Conservation (phyloP, 108 stramenopile genomes). For the Nannochloropsis oceanica region DNA sequence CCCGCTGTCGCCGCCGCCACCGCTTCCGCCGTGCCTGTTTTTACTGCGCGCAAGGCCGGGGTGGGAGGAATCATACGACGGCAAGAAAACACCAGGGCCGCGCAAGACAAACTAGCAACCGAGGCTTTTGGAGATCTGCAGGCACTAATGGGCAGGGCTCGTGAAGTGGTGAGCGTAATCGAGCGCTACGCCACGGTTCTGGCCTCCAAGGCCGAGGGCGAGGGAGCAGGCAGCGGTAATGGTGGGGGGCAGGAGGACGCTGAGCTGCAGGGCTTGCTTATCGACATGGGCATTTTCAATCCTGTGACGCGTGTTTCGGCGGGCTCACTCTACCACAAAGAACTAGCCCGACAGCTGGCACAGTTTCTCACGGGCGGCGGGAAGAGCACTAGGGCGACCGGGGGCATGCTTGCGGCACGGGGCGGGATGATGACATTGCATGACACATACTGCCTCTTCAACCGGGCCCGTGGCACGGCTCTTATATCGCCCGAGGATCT, state of each 20-base stretch:
- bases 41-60: constrained; percentile 1
- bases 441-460: constrained; percentile 50
- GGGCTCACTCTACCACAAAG: constrained; percentile 57
- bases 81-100: constrained; percentile 18
- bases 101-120: constrained; percentile 13
- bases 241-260: not conserved
- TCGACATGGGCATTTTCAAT: constrained; percentile 72
- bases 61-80: constrained; percentile 28
- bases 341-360: constrained; percentile 81
- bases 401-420: not conserved
- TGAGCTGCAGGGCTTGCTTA: constrained; percentile 1
- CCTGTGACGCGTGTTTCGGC: constrained; percentile 62
- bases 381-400: constrained; percentile 16
- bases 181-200: constrained; percentile 19
- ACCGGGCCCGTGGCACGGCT: constrained; percentile 86
- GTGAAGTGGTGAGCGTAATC: constrained; percentile 24
- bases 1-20: not conserved
- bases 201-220: not conserved
- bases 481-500: constrained; percentile 90
- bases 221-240: not conserved
- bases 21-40: not conserved
- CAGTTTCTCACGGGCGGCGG: constrained; percentile 76
- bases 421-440: constrained; percentile 45
- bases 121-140: constrained; percentile 33
- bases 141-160: constrained; percentile 25